These are phyloP conservation scores for Cyberlindnera amylophila DNA, from an alignment of 805 yeast species.

Conservation along the genomic window DNA sequence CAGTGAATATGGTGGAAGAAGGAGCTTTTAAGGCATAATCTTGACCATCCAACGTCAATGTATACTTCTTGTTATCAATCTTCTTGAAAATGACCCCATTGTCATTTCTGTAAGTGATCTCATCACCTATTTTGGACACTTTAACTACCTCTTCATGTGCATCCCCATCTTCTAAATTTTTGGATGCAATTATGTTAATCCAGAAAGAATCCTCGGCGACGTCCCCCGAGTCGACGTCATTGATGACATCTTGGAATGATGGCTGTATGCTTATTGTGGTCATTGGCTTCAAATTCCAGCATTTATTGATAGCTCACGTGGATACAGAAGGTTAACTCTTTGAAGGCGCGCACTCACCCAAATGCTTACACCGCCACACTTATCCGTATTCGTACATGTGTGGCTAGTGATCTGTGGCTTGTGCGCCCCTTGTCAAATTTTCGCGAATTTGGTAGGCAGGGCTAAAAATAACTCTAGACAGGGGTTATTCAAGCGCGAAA, in stretches of 20 bases:
- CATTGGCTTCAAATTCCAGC: conserved; percentile 10
- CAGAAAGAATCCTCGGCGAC: conserved; percentile 37
- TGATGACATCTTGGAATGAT: conserved; percentile 40
- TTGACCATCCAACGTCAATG: conserved; percentile 9
- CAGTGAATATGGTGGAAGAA: background rate
- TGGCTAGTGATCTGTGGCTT: too few relatives aligned
- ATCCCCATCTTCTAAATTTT: conserved; percentile 22
- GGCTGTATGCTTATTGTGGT: conserved; percentile 36
- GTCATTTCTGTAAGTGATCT: conserved; percentile 12
- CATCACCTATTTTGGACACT: conserved; percentile 18
- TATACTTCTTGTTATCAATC: background rate
- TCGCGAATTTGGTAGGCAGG: too few relatives aligned
- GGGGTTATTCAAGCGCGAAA: background rate
- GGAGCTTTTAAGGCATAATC: conserved; percentile 18
- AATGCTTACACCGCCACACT: too few relatives aligned
- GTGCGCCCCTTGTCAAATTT: too few relatives aligned
- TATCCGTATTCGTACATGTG: too few relatives aligned
- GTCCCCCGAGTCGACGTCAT: conserved; percentile 31
- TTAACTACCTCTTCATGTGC: conserved; percentile 30
- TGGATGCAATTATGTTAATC: conserved; percentile 31
- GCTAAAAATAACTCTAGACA: conserved; percentile 6
- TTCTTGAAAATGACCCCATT: conserved; percentile 15
- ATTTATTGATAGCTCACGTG: too few relatives aligned
- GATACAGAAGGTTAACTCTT: too few relatives aligned
- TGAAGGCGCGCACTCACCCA: too few relatives aligned